Conservation (phyloP, 2,329 filamentous ascomycete genomes). For the Hypocreales sp. region DNA sequence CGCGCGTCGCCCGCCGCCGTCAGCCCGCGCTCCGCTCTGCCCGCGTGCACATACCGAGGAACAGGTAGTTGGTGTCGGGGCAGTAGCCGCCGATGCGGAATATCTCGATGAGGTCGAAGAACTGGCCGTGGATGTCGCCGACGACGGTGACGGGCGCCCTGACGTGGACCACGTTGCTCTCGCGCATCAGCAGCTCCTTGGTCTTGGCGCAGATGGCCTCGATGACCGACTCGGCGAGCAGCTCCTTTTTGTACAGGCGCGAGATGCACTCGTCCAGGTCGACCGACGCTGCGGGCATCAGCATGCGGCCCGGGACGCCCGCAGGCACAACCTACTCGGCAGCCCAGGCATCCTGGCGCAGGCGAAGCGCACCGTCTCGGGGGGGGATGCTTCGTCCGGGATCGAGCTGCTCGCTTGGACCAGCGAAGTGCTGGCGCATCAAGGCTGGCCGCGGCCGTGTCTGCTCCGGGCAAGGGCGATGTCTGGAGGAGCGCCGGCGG, state of each 20-base stretch:
- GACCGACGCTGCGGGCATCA: constrained; percentile 61
- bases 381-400: no score
- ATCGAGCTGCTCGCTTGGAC: no score
- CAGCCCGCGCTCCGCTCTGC: no score
- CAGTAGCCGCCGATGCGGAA: constrained; percentile 97
- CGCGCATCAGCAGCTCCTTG: constrained; percentile 96
- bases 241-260: constrained; percentile 90
- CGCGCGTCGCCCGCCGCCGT: no score
- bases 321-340: not conserved
- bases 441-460: constrained; percentile 12
- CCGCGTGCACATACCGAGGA: constrained; percentile 84
- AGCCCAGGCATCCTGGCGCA: constrained; percentile 3
- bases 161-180: constrained; percentile 99
- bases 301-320: not conserved
- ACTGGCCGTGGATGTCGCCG: constrained; percentile 96
- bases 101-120: constrained; percentile 98
- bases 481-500: constrained; percentile 17
- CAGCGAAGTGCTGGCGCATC: constrained; percentile 6
- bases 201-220: constrained; percentile 99
- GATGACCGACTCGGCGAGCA: constrained; percentile 93
- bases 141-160: constrained; percentile 91
- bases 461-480: constrained; percentile 19
- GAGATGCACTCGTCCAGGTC: constrained; percentile 98
- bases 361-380: no score
- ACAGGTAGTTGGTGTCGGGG: constrained; percentile 96